Conservation (phyloP, 2,329 filamentous ascomycete species). For the Lasiodiplodia citricola region DNA sequence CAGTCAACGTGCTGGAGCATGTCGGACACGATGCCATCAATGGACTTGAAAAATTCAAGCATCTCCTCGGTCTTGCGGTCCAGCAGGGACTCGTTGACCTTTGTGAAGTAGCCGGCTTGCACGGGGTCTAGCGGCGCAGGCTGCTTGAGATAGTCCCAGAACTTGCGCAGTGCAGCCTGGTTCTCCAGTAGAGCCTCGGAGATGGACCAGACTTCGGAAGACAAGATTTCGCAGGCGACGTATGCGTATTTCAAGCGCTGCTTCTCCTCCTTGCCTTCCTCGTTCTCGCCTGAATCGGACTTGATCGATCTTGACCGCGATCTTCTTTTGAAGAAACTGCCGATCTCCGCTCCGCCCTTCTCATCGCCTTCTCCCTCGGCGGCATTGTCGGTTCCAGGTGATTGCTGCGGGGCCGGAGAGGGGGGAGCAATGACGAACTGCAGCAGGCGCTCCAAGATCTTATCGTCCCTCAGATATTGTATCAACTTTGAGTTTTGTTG, state of each 20-base stretch:
- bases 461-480: constrained; percentile 89
- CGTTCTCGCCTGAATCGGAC: constrained; percentile 49
- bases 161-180: constrained; percentile 75
- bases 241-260: constrained; percentile 93
- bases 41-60: constrained; percentile 83
- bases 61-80: constrained; percentile 99
- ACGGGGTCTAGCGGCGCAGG: constrained; percentile 88
- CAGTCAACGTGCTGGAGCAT: constrained; percentile 95
- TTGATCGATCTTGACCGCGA: constrained; percentile 51
- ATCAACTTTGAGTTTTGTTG: constrained; percentile 98
- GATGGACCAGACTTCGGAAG: constrained; percentile 96
- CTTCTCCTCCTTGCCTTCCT: constrained; percentile 81
- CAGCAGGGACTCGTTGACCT: constrained; percentile 96
- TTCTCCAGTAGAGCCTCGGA: constrained; percentile 91
- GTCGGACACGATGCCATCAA: constrained; percentile 80
- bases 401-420: constrained; percentile 41
- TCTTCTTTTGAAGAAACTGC: constrained; percentile 53
- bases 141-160: constrained; percentile 88
- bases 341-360: constrained; percentile 41
- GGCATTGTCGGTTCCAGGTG: constrained; percentile 40
- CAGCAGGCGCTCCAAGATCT: constrained; percentile 81
- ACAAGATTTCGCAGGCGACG: constrained; percentile 89
- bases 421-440: constrained; percentile 87
- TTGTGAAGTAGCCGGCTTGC: constrained; percentile 97
- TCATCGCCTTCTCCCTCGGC: constrained; percentile 52